A percentile compares a stretch with the other conserved stretches of the same genome.
Evolutionary conservation across 1,284 basidiomycete species (phyloP).

Genomic region (Sanghuangporus sanghuang): DNA sequence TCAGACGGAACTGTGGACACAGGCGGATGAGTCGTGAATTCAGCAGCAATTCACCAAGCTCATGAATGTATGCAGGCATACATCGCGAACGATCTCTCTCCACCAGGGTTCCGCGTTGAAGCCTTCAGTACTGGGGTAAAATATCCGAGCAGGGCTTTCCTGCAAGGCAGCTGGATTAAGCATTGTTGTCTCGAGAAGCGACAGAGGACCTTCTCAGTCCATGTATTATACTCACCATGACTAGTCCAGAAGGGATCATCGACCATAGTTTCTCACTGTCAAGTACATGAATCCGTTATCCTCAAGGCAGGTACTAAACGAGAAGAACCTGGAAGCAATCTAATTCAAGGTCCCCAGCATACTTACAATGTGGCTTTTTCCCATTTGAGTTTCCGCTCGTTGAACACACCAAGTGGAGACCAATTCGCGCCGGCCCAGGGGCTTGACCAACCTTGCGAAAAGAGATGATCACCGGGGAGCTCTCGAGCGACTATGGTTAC

Average conservation of each 20-base stretch:
- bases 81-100: conserved; percentile 44
- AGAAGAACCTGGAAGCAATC: background rate
- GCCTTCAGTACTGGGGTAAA: conserved; percentile 28
- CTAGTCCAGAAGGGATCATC: conserved; percentile 42
- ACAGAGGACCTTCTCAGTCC: conserved; percentile 5
- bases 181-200: conserved; percentile 7
- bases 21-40: background rate
- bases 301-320: background rate
- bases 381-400: conserved; percentile 33
- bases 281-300: background rate
- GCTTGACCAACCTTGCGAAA: conserved; percentile 56
- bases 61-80: conserved; percentile 26
- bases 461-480: conserved; percentile 50
- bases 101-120: conserved; percentile 42
- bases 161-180: conserved; percentile 25
- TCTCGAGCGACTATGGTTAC: conserved; percentile 63
- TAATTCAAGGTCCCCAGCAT: background rate
- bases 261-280: conserved; percentile 42
- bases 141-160: conserved; percentile 41
- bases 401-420: conserved; percentile 46
- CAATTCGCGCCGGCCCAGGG: conserved; percentile 76
- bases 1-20: conserved; percentile 33
- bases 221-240: conserved; percentile 33
- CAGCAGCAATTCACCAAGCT: background rate
- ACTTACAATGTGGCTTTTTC: conserved; percentile 44